These are phyloP conservation scores for Lotus japonicus DNA, from an alignment of 306 rosid genomes.

Conservation along the genomic window DNA sequence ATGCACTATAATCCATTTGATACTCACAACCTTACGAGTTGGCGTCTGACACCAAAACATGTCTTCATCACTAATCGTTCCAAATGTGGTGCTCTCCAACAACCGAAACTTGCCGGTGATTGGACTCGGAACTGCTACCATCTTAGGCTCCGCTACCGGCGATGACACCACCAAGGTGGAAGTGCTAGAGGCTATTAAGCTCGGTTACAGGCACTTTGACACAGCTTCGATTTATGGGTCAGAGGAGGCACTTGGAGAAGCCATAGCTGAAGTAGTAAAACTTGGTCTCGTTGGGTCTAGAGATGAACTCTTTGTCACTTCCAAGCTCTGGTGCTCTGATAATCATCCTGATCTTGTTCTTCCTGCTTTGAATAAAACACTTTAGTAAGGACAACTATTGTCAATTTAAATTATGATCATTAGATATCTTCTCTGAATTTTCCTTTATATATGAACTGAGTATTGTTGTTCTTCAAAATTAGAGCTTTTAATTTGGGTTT, in stretches of 20 bases:
- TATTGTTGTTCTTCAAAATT: too few species aligned
- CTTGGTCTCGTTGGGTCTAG: conserved; percentile 7
- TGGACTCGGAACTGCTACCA: too few species aligned
- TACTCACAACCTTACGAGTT: too few species aligned
- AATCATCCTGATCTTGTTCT: conserved; percentile 11
- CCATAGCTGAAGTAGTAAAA: conserved; percentile 20
- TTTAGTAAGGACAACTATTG: background rate
- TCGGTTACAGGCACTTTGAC: conserved; percentile 21
- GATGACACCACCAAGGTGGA: too few species aligned
- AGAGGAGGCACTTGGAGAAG: conserved; percentile 16
- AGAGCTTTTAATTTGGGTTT: too few species aligned
- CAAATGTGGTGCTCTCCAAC: too few species aligned
- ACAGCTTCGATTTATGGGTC: conserved; percentile 16
- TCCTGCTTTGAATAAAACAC: conserved; percentile 9
- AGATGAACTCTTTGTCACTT: conserved; percentile 26
- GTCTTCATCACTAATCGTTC: background rate
- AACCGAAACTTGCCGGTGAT: too few species aligned
- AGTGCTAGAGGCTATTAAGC: conserved; percentile 9
- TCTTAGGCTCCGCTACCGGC: too few species aligned
- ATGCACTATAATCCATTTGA: too few species aligned
- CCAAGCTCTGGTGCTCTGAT: conserved; percentile 18
- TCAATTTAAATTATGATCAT: too few species aligned
- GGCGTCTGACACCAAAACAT: background rate
- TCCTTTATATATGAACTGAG: too few species aligned
- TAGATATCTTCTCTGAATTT: too few species aligned